Evolutionary conservation across 345 rosid species (phyloP), one percentile per base, ranked within the genome.

Genomic region (Salix viminalis): DNA sequence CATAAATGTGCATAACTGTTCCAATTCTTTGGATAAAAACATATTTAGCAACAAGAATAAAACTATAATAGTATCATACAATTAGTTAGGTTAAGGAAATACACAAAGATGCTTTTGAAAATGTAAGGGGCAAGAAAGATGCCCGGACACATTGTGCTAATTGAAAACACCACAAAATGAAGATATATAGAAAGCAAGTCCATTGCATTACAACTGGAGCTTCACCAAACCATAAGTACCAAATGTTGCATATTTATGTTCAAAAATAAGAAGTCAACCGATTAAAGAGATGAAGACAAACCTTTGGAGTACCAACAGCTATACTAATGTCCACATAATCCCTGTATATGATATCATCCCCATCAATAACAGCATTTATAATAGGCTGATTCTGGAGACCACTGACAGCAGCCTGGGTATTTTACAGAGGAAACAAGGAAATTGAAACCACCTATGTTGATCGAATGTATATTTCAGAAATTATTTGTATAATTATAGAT

Each of bases 331-430:
- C 99, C 48, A 93, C 65, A 44, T 96, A 96, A 81, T 96, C 99
- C 86, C 98, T 89, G 82, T 96, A 96, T 74, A 93, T 93, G 74
- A 96, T 96, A 80, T 96, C 99, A 36, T 96, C 99, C 60, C 99
- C 99, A 65, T 96, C 99, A 52, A 96, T 96, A 67, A 96, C 99
- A 73, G 99, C 99, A 92, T 96, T 96, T 41, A 93, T 88, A 75
- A 92, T 90, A 24, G 99, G 99, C 75, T 96, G 99, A 79, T 92
- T 85, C 85, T 92, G 97, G 69, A 96, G 98, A 39, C 90, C 99
- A 75, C 92, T 90, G n/a, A 96, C 93, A 64, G 98, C 97, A 84
- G 98, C 99, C 99, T 96, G 88, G 7, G 3, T 15, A 73, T 66
- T 67, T 56, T 18, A 34, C 21, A 48, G 67, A 65, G 14, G 6